Percentiles rank a stretch among this genome's conserved stretches.
phyloP scores from a whole-genome alignment of 352 stramenopile species.

The Phytophthora multivora region DNA sequence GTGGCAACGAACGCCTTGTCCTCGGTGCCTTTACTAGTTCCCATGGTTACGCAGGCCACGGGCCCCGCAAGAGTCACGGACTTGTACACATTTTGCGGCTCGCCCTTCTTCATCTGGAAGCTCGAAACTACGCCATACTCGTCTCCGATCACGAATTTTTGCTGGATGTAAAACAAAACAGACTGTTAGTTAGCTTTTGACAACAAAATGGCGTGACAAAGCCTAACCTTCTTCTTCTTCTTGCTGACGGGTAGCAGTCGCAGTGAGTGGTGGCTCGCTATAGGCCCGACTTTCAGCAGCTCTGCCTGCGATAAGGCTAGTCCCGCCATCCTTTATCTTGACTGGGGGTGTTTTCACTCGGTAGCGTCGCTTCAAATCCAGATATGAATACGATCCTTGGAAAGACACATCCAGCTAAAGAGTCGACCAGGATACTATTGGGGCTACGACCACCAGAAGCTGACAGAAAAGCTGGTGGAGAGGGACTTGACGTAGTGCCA shows the following conservation, averaged over 20 bases:
- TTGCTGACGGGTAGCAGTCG: slow-evolving; percentile 81
- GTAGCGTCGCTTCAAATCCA: slow-evolving; percentile 10
- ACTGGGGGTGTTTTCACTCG: not conserved
- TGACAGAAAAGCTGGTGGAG: slow-evolving; percentile 81
- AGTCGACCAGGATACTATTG: slow-evolving; percentile 1
- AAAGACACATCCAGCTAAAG: slow-evolving; percentile 16
- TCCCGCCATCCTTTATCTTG: slow-evolving; percentile 36
- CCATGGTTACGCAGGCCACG: slow-evolving; percentile 75
- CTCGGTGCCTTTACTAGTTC: slow-evolving; percentile 69
- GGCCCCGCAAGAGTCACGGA: slow-evolving; percentile 52
- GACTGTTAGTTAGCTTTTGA: not conserved
- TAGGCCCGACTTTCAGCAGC: slow-evolving; percentile 81
- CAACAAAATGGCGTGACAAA: too few species aligned
- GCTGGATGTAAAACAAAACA: slow-evolving; percentile 39
- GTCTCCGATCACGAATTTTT: slow-evolving; percentile 89
- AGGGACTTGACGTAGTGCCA: slow-evolving; percentile 91
- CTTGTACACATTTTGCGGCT: slow-evolving; percentile 81
- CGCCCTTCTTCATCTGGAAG: slow-evolving; percentile 87
- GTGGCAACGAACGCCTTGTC: slow-evolving; percentile 79
- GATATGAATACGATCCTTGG: slow-evolving; percentile 19
- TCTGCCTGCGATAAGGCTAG: slow-evolving; percentile 72
- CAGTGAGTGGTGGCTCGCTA: slow-evolving; percentile 77
- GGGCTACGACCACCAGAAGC: slow-evolving; percentile 73
- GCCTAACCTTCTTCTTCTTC: slow-evolving; percentile 83
- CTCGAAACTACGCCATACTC: slow-evolving; percentile 80